Conservation (phyloP, 176 grass and related monocot genomes). For the bread wheat (Triticum aestivum) region DNA sequence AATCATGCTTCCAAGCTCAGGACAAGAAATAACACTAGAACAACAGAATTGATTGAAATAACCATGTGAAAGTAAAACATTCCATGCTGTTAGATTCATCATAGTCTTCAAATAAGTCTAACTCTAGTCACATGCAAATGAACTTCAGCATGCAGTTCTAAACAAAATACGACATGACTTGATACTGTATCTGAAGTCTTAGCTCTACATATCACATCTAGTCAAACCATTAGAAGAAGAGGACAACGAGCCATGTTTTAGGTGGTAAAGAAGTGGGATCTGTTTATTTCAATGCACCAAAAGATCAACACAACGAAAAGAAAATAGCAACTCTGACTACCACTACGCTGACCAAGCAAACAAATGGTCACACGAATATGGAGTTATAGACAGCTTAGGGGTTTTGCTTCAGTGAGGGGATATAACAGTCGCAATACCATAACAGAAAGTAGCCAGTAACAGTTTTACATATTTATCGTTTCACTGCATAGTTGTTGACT, state of each 20-base stretch:
- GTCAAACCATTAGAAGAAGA: slow-evolving; percentile 1
- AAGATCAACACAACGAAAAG: slow-evolving; percentile 4
- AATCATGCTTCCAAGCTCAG: background rate
- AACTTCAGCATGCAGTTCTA: slow-evolving; percentile 3
- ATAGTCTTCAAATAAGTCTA: background rate
- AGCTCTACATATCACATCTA: background rate
- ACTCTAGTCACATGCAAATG: background rate
- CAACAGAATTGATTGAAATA: background rate
- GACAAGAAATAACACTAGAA: background rate
- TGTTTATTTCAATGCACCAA: slow-evolving; percentile 5
- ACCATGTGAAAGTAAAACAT: slow-evolving; percentile 19
- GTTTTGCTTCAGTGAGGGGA: background rate
- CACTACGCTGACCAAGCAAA: background rate
- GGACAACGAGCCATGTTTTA: background rate
- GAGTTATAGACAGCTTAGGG: background rate
- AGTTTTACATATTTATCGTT: background rate
- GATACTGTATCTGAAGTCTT: background rate
- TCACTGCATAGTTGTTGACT: too few species aligned
- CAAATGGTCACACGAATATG: background rate
- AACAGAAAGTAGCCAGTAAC: background rate
- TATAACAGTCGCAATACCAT: background rate
- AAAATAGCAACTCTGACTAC: slow-evolving; percentile 10
- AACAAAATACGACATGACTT: background rate
- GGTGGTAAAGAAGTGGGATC: background rate
- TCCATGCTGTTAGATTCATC: background rate